Conservation (phyloP, 495 filamentous ascomycete species). For the Penicillium dipodomyicola region DNA sequence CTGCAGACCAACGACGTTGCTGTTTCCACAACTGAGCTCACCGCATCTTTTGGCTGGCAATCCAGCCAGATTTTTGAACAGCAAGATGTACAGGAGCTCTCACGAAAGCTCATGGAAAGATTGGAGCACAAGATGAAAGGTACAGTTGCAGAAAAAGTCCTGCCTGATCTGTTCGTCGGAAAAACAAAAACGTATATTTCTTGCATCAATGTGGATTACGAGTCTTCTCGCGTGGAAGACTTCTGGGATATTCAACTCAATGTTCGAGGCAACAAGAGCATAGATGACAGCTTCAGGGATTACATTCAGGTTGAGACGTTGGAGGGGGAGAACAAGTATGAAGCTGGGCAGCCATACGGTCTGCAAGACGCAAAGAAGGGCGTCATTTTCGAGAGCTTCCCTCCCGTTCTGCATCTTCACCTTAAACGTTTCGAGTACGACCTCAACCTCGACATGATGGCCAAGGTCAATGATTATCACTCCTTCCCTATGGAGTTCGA, state of each 20-base stretch:
- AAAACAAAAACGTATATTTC: conserved; percentile 98
- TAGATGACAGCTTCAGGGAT: conserved; percentile 93
- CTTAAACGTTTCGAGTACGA: conserved; percentile 99
- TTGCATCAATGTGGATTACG: conserved; percentile 97
- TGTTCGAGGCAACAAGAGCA: conserved; percentile 85
- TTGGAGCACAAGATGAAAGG: conserved; percentile 98
- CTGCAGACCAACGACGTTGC: conserved; percentile 79
- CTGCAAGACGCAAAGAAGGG: conserved; percentile 97
- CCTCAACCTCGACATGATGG: conserved; percentile 91
- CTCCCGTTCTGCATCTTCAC: conserved; percentile 91
- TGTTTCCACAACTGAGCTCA: conserved; percentile 89
- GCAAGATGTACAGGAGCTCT: conserved; percentile 97
- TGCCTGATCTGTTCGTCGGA: conserved; percentile 88
- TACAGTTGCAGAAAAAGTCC: conserved; percentile 86
- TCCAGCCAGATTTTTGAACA: conserved; percentile 97
- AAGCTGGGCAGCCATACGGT: conserved; percentile 80
- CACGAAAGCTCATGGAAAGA: conserved; percentile 92
- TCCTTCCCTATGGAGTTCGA: conserved; percentile 95
- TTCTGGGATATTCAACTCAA: conserved; percentile 99
- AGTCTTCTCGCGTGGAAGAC: conserved; percentile 90
- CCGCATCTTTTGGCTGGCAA: conserved; percentile 96
- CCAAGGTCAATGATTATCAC: conserved; percentile 98
- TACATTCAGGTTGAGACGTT: conserved; percentile 95
- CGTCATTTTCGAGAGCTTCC: conserved; percentile 94
- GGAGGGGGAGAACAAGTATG: conserved; percentile 98